Conservation (phyloP, 2,329 filamentous ascomycete genomes). For the Aureobasidium lini region DNA sequence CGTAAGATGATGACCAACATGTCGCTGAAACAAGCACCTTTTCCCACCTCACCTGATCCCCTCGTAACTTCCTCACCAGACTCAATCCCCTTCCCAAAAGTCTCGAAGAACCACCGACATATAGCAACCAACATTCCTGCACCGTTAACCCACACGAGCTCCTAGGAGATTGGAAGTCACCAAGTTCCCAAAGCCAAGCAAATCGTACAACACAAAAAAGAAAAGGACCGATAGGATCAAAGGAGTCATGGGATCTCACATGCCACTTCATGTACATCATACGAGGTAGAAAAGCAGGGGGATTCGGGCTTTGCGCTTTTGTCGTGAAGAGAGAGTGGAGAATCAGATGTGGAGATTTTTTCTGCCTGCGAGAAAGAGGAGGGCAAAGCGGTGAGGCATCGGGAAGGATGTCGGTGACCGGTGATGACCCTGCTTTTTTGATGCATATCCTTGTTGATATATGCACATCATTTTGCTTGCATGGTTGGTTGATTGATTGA, state of each 20-base stretch:
- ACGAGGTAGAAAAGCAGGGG: not conserved
- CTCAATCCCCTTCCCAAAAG: too few species aligned
- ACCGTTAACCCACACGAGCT: not conserved
- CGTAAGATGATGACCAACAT: too few species aligned
- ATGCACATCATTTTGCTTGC: not conserved
- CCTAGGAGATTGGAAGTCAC: not conserved
- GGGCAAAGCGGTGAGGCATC: not conserved
- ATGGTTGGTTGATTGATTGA: not conserved
- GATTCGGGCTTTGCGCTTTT: not conserved
- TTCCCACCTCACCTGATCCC: too few species aligned
- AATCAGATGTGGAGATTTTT: not conserved
- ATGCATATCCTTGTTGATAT: too few species aligned
- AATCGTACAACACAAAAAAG: not conserved
- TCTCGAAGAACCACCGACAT: too few species aligned
- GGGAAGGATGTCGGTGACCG: not conserved
- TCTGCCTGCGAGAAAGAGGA: not conserved
- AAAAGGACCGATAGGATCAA: constrained; percentile 6
- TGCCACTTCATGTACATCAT: not conserved
- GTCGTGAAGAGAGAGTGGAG: not conserved
- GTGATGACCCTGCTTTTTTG: not conserved
- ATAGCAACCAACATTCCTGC: too few species aligned
- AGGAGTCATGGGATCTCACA: not conserved
- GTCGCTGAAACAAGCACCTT: too few species aligned
- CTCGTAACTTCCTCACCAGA: too few species aligned
- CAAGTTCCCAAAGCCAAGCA: not conserved